These are phyloP conservation scores for Tolypocladium tropicale DNA, from an alignment of 2,329 filamentous ascomycete species.

Conservation along the genomic window DNA sequence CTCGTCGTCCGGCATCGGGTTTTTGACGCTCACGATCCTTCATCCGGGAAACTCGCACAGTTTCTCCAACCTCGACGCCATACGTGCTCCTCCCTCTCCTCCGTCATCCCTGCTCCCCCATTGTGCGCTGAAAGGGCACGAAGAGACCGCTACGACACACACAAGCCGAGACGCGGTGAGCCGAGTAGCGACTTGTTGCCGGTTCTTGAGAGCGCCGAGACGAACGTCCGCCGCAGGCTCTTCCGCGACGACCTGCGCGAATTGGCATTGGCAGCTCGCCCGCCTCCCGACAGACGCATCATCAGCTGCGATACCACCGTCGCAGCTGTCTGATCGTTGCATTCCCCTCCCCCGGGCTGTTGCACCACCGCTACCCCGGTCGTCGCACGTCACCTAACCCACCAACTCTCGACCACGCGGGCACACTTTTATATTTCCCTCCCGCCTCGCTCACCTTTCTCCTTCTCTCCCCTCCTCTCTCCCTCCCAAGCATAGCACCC, in stretches of 20 bases:
- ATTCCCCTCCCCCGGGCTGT: not conserved
- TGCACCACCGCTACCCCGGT: not conserved
- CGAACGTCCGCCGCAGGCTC: not conserved
- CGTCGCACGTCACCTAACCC: constrained; percentile 3
- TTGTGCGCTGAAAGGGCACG: too few species aligned
- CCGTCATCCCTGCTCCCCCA: too few species aligned
- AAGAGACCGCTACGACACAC: too few species aligned
- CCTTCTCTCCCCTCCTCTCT: not conserved
- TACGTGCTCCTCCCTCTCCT: too few species aligned
- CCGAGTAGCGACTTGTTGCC: too few species aligned
- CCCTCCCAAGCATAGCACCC: not conserved
- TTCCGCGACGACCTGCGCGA: not conserved
- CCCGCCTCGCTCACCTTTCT: not conserved
- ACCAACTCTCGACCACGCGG: not conserved
- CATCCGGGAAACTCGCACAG: not conserved
- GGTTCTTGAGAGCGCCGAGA: not conserved
- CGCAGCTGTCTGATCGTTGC: not conserved
- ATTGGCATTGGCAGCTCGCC: not conserved
- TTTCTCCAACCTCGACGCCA: too few species aligned
- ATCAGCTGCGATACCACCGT: not conserved
- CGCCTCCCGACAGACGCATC: not conserved
- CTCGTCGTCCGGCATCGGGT: not conserved
- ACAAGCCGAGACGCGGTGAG: too few species aligned
- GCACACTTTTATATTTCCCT: not conserved
- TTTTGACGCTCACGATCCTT: not conserved